These are phyloP conservation scores for Globisporangium nagaii DNA, from an alignment of 352 stramenopile species.

Conservation along the genomic window DNA sequence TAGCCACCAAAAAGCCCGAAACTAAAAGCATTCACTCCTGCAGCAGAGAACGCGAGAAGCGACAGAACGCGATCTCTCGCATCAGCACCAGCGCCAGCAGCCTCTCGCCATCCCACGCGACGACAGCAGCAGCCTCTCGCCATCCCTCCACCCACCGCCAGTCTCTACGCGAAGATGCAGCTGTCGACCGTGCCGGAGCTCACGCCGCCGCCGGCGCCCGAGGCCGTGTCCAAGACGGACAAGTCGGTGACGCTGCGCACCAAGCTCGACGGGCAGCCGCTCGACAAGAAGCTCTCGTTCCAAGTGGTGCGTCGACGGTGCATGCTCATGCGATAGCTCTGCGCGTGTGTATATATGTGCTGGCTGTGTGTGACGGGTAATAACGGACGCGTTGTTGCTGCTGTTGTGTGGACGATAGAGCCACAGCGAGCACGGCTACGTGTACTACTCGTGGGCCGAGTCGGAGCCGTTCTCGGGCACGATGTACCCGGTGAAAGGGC, in stretches of 20 bases:
- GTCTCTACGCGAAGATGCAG: conserved; percentile 14
- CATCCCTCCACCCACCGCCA: too few relatives aligned
- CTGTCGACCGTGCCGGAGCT: conserved; percentile 62
- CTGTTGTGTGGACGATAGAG: conserved; percentile 26
- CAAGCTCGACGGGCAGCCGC: conserved; percentile 26
- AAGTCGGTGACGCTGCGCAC: conserved; percentile 65
- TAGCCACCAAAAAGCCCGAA: too few relatives aligned
- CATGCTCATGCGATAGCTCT: background rate
- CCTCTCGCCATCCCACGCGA: too few relatives aligned
- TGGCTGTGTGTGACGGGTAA: too few relatives aligned
- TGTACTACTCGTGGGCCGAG: conserved; percentile 85
- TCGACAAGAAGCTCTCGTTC: conserved; percentile 48
- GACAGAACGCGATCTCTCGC: too few relatives aligned
- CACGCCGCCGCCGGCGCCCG: conserved; percentile 41
- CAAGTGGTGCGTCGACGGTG: conserved; percentile 29
- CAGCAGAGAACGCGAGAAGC: too few relatives aligned
- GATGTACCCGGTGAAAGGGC: conserved; percentile 67
- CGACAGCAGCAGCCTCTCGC: too few relatives aligned
- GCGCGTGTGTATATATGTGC: background rate
- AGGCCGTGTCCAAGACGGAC: conserved; percentile 70
- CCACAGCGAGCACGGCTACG: conserved; percentile 79
- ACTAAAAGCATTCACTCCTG: too few relatives aligned
- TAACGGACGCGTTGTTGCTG: too few relatives aligned
- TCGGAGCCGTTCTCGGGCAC: conserved; percentile 49
- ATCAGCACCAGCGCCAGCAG: background rate